Evolutionary conservation across 2,329 filamentous ascomycete species (phyloP).

Genomic region (Penicillium sp.): DNA sequence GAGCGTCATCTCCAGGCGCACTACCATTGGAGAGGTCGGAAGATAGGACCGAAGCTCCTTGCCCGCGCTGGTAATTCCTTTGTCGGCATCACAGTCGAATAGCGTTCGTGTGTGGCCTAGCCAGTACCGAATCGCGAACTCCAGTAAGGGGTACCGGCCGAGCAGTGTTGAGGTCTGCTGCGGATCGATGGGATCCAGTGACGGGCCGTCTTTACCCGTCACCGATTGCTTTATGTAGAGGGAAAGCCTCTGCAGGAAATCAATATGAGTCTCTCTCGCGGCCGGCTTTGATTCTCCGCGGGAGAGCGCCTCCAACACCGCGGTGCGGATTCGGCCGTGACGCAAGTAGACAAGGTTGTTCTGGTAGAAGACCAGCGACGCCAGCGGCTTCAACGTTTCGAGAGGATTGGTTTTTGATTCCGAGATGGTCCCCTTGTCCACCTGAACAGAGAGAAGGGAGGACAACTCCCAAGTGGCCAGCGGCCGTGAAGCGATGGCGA

Average conservation of each 20-base stretch:
- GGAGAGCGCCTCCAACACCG: conserved; percentile 34
- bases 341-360: conserved; percentile 42
- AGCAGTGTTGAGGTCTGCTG: conserved; percentile 30
- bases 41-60: conserved; percentile 34
- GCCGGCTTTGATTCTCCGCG: conserved; percentile 36
- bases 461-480: conserved; percentile 37
- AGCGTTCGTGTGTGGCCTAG: conserved; percentile 52
- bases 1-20: conserved; percentile 54
- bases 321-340: conserved; percentile 38
- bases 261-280: conserved; percentile 39
- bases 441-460: conserved; percentile 34
- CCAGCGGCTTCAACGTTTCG: conserved; percentile 34
- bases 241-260: conserved; percentile 38
- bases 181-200: conserved; percentile 32
- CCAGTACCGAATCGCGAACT: conserved; percentile 56
- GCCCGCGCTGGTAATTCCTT: not conserved
- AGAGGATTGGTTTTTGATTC: conserved; percentile 32
- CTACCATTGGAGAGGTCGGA: conserved; percentile 49
- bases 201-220: conserved; percentile 37
- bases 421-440: conserved; percentile 34
- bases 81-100: conserved; percentile 41
- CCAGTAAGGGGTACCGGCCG: conserved; percentile 46
- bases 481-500: conserved; percentile 43
- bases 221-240: conserved; percentile 39
- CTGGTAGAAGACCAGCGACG: conserved; percentile 38